Evolutionary conservation across 148 eudicot genomes (phyloP), one percentile per base, ranked within the genome.

Genomic region (Pouteria glomerata): DNA sequence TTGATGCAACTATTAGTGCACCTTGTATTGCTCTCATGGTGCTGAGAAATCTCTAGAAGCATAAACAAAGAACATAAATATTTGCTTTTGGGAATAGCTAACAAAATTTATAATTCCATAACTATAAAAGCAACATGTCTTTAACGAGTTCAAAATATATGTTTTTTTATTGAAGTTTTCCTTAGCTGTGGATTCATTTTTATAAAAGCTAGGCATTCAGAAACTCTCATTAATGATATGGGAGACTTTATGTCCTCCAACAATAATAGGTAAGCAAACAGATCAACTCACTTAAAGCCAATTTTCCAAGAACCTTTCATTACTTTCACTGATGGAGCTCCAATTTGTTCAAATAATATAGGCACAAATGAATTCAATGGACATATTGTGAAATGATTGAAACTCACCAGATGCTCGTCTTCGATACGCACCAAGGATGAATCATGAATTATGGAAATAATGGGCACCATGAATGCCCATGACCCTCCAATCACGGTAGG

Each of bases 1-100:
- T 95, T 66, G 99, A 95, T 72, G 97, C 96, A 45, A 89, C 99
- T 57, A 95, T 95, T 33, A 95, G 70, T 73, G 99, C 97, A 29
- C 99, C 99, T 85, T 95, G 99, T 70, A 87, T 84, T 50, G 97
- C 97, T 78, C 94, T 78, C 96, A 95, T 95, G 57, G 97, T 88
- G 76, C 55, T 86, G 33, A 85, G 75, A 75, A 95, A 95, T 77
- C 92, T 88, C 99, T 95, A 51, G 59, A 70, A 71, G 48, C 18
- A 23, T 51, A 61, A 75, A 76, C 48, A 45, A 30, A 66, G 33
- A 66, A 14, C 63, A 62, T 35, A 39, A 73, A 57, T 21, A 6
- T 19, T 63, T 77, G 56, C 35, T 16, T 52, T 19, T 1, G 8
- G 12, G 66, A 52, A 42, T 34, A 35, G 27, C 31, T 27, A 41